Percentiles rank a stretch among this genome's conserved stretches.
Evolutionary conservation across 768 basidiomycete genomes (phyloP).

Genomic region (Lactarius evosmus): DNA sequence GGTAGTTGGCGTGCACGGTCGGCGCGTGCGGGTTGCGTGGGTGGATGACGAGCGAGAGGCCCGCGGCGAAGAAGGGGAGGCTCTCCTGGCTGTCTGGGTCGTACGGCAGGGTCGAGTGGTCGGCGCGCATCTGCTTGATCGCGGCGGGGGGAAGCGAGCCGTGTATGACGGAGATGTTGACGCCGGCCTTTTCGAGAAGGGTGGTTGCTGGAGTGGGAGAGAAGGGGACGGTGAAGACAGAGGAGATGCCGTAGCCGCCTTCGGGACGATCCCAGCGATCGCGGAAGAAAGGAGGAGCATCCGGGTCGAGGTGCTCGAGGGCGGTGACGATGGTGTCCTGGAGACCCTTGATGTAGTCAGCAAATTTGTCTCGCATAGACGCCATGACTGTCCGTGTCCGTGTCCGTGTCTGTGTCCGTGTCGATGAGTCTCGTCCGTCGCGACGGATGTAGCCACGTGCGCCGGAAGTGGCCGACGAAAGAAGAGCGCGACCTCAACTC

Average conservation of each 20-base stretch:
- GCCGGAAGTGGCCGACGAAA: neutral
- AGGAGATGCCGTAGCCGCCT: conserved; percentile 77
- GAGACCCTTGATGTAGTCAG: conserved; percentile 68
- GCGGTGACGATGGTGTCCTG: conserved; percentile 76
- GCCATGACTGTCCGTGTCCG: neutral
- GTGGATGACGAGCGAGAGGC: conserved; percentile 90
- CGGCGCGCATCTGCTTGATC: conserved; percentile 91
- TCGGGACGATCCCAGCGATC: conserved; percentile 74
- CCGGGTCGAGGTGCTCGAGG: conserved; percentile 77
- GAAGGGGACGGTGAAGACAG: conserved; percentile 62
- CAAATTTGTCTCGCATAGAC: conserved; percentile 74
- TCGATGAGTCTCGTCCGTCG: no score
- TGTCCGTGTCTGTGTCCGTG: no score
- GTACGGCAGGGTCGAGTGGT: conserved; percentile 75
- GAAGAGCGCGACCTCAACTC: neutral
- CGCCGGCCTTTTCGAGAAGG: conserved; percentile 91
- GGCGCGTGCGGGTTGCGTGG: conserved; percentile 92
- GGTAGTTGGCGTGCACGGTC: conserved; percentile 93
- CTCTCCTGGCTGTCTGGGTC: conserved; percentile 53
- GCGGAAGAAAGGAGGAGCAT: conserved; percentile 67
- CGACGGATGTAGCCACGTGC: conserved; percentile 7
- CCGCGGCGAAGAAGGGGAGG: conserved; percentile 91
- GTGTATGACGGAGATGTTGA: conserved; percentile 91
- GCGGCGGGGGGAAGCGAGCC: conserved; percentile 85
- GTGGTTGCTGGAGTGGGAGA: conserved; percentile 36